Conservation (phyloP, 106 monocot species). For the Acorus calamus region DNA sequence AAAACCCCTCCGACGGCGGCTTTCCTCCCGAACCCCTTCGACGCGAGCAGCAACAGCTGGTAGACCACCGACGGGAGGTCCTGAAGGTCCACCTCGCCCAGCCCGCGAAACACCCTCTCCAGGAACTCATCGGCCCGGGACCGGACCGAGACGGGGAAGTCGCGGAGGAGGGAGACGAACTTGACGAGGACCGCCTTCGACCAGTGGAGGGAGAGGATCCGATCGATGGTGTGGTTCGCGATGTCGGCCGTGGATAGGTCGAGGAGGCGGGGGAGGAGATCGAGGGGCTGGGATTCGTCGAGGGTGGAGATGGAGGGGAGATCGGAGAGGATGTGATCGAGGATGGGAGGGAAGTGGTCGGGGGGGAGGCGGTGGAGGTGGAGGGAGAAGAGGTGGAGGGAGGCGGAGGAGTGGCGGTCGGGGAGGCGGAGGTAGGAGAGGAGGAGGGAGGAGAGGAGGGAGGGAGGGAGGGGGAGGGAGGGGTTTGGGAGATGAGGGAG, state of each 20-base stretch:
- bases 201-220: conserved; percentile 40
- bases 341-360: conserved; percentile 18
- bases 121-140: conserved; percentile 30
- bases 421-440: conserved; percentile 9
- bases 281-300: conserved; percentile 39
- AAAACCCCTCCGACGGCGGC: conserved; percentile 44
- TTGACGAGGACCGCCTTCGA: conserved; percentile 48
- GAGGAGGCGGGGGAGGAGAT: conserved; percentile 53
- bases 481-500: conserved; percentile 12
- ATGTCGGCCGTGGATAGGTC: conserved; percentile 7
- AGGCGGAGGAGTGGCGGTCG: conserved; percentile 8
- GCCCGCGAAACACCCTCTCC: conserved; percentile 43
- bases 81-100: conserved; percentile 58
- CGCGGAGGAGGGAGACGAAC: conserved; percentile 44
- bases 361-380: conserved; percentile 33
- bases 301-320: conserved; percentile 12
- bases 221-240: neutral
- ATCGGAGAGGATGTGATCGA: conserved; percentile 24
- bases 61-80: conserved; percentile 78
- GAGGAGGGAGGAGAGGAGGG: conserved; percentile 5
- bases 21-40: conserved; percentile 43
- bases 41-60: conserved; percentile 72
- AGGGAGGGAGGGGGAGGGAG: conserved; percentile 13
- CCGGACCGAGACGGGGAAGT: conserved; percentile 23
- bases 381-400: conserved; percentile 44